phyloP scores from a whole-genome alignment of 2,329 filamentous ascomycete species.

The Paramyrothecium sp. region DNA sequence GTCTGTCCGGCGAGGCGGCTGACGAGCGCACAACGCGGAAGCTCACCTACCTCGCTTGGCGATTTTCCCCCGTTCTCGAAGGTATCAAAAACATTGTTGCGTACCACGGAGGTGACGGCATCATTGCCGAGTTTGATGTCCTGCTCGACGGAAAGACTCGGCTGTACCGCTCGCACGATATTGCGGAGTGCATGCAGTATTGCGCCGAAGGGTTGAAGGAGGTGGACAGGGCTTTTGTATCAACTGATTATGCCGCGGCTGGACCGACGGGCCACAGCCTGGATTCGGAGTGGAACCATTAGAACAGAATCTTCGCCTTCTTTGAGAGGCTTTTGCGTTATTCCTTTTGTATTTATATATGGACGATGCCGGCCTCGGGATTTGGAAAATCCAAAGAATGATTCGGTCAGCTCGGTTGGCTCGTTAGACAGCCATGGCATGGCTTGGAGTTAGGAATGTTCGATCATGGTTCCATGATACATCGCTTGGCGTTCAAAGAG shows the following conservation, averaged over 20 bases:
- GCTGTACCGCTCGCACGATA: conserved; percentile 27
- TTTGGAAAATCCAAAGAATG: no score
- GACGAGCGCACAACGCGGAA: conserved; percentile 26
- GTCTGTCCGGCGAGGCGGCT: conserved; percentile 29
- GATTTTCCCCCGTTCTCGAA: conserved; percentile 27
- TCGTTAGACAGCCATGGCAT: no score
- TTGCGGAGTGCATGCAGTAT: conserved; percentile 32
- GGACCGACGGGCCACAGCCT: conserved; percentile 27
- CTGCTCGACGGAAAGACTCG: conserved; percentile 27
- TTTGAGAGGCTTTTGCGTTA: no score
- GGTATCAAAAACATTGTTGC: conserved; percentile 31
- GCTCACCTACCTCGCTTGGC: conserved; percentile 29
- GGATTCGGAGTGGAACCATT: conserved; percentile 18
- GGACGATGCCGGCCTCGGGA: no score
- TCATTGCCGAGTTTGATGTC: conserved; percentile 31
- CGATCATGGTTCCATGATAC: no score
- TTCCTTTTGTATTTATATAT: no score
- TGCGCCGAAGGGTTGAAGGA: conserved; percentile 27
- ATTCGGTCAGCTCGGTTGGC: no score
- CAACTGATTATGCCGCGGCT: conserved; percentile 29
- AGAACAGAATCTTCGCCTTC: background rate
- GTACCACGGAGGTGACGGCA: conserved; percentile 30
- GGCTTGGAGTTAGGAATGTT: no score
- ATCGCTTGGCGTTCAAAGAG: no score
- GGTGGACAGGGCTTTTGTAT: conserved; percentile 31